Conservation (phyloP, 805 yeast species). For the Ogataea saltuana region DNA sequence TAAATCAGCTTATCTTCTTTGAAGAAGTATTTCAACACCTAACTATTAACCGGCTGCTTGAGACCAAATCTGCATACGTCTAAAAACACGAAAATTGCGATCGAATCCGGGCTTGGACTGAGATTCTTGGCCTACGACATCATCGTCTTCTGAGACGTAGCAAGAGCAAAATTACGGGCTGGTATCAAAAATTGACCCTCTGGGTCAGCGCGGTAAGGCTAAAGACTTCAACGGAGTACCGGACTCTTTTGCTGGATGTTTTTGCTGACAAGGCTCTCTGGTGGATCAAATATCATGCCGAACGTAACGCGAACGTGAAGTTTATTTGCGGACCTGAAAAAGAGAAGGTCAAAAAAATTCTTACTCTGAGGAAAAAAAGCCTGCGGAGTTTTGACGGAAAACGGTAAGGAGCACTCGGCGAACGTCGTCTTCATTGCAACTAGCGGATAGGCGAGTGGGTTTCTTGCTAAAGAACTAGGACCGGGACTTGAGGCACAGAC, state of each 20-base stretch:
- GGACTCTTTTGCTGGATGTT: conserved; percentile 36
- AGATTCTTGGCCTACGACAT: conserved; percentile 31
- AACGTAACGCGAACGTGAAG: conserved; percentile 31
- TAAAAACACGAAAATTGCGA: conserved; percentile 22
- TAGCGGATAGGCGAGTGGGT: conserved; percentile 32
- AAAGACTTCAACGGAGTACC: conserved; percentile 22
- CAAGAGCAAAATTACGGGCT: conserved; percentile 34
- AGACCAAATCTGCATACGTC: conserved; percentile 28
- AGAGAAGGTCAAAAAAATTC: conserved; percentile 30
- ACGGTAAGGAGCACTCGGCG: conserved; percentile 29
- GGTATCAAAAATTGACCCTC: conserved; percentile 26
- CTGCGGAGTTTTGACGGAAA: conserved; percentile 30
- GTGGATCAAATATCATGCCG: conserved; percentile 30
- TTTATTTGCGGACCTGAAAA: conserved; percentile 33
- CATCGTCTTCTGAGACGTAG: conserved; percentile 29
- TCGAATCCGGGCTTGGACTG: conserved; percentile 29
- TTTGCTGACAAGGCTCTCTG: conserved; percentile 34
- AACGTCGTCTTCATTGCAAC: conserved; percentile 28
- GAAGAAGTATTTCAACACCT: too few species aligned
- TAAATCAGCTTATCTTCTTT: too few species aligned
- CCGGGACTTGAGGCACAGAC: conserved; percentile 35
- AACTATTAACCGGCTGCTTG: too few species aligned
- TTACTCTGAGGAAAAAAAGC: conserved; percentile 24
- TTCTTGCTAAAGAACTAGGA: conserved; percentile 32
- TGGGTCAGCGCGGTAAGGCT: conserved; percentile 14